Evolutionary conservation across 2,329 filamentous ascomycete species (phyloP).

Genomic region (Cercospora sp.): DNA sequence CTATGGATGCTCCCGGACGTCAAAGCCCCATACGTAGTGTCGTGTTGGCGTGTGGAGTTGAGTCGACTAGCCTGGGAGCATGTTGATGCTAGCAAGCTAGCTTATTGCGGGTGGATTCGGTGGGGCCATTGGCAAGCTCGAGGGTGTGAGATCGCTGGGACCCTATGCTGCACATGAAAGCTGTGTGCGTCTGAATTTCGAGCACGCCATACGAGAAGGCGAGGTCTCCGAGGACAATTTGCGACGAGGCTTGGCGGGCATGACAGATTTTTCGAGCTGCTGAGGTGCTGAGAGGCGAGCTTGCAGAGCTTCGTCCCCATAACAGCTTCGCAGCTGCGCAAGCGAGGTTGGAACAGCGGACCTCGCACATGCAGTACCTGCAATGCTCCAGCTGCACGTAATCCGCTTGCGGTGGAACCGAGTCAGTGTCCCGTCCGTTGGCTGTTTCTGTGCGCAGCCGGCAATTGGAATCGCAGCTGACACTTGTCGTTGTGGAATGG

Average conservation of each 20-base stretch:
- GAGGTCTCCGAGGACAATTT: background rate
- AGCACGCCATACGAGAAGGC: background rate
- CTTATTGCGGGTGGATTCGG: background rate
- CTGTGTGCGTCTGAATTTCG: background rate
- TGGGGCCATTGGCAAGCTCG: background rate
- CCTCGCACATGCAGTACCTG: conserved; percentile 1
- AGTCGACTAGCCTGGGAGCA: background rate
- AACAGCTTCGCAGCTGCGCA: background rate
- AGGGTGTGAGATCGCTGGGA: background rate
- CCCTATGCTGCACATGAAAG: background rate
- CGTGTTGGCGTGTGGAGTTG: conserved; percentile 8
- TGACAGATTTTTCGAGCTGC: background rate
- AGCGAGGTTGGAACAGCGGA: conserved; percentile 1
- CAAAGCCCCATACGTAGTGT: conserved; percentile 1
- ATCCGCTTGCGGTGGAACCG: background rate
- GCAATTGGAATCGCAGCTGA: background rate
- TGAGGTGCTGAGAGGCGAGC: background rate
- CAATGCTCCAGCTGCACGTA: conserved; percentile 1
- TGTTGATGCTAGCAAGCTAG: conserved; percentile 4
- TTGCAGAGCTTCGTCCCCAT: conserved; percentile 7
- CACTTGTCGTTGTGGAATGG: background rate
- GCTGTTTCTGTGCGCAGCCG: background rate
- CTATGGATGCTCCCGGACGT: conserved; percentile 4
- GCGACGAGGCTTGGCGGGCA: background rate
- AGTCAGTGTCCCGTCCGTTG: background rate